Evolutionary conservation across 2,329 filamentous ascomycete species (phyloP).

Genomic region (Pyrenophora seminiperda): DNA sequence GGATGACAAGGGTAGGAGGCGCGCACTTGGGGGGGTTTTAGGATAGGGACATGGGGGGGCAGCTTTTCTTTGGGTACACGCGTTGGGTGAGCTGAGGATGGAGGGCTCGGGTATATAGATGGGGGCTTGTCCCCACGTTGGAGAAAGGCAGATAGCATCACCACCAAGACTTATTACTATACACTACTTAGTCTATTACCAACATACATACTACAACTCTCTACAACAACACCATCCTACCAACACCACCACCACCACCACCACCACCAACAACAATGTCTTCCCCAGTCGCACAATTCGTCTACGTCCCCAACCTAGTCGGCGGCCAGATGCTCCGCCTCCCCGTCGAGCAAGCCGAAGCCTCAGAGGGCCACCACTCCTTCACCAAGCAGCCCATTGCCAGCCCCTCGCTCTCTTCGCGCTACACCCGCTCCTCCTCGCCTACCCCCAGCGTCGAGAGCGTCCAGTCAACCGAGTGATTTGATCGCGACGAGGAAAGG

Average conservation of each 20-base stretch:
- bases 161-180: not conserved
- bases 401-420: conserved; percentile 18
- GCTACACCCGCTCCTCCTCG: conserved; percentile 30
- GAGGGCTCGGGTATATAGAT: conserved; percentile 13
- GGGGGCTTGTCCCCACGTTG: conserved; percentile 5
- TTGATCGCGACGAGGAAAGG: not conserved
- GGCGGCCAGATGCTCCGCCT: conserved; percentile 47
- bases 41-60: conserved; percentile 3
- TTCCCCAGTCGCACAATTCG: conserved; percentile 38
- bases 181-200: not conserved
- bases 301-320: conserved; percentile 49
- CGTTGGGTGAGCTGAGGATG: conserved; percentile 6
- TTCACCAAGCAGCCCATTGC: conserved; percentile 23
- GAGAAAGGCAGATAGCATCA: not conserved
- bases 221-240: conserved; percentile 1
- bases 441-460: conserved; percentile 38
- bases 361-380: conserved; percentile 25
- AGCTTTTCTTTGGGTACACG: not conserved
- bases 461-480: conserved; percentile 32
- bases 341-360: conserved; percentile 33
- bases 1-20: conserved; percentile 19
- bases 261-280: conserved; percentile 32
- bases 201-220: not conserved
- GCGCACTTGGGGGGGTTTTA: conserved; percentile 21
- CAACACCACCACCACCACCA: conserved; percentile 8